A percentile compares a stretch with the other conserved stretches of the same genome.
Conservation (phyloP, 192 early-diverging fungal genomes). For the Umbelopsis isabellina region DNA sequence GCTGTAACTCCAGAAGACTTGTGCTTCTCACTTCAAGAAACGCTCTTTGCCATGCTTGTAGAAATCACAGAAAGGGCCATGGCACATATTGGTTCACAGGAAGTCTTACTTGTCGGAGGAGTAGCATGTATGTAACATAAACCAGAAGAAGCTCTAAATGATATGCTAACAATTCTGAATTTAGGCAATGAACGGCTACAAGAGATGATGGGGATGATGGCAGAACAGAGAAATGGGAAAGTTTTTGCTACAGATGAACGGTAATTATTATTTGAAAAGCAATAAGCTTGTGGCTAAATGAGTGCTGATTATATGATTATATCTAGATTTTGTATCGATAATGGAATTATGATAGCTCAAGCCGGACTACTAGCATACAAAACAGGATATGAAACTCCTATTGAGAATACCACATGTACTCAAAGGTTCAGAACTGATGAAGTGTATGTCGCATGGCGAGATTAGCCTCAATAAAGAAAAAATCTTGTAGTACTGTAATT, state of each 20-base stretch:
- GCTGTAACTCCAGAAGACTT: conserved; percentile 81
- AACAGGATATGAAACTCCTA: conserved; percentile 77
- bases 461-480: conserved; percentile 29
- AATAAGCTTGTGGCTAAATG: background rate
- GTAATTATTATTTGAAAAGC: conserved; percentile 34
- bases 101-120: conserved; percentile 96
- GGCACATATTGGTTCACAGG: conserved; percentile 91
- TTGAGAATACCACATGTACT: conserved; percentile 89
- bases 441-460: conserved; percentile 82
- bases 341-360: conserved; percentile 99
- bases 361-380: conserved; percentile 87
- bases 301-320: background rate
- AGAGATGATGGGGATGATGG: conserved; percentile 98
- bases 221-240: conserved; percentile 78
- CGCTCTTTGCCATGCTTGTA: conserved; percentile 98
- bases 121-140: conserved; percentile 77
- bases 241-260: conserved; percentile 97
- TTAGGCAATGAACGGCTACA: conserved; percentile 87
- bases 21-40: conserved; percentile 98
- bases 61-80: conserved; percentile 98
- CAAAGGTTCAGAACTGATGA: conserved; percentile 92
- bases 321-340: conserved; percentile 94
- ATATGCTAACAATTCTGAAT: conserved; percentile 1
- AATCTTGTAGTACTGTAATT: background rate
- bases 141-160: background rate